phyloP scores from a whole-genome alignment of 192 early-diverging fungal genomes.

The Geranomyces variabilis region DNA sequence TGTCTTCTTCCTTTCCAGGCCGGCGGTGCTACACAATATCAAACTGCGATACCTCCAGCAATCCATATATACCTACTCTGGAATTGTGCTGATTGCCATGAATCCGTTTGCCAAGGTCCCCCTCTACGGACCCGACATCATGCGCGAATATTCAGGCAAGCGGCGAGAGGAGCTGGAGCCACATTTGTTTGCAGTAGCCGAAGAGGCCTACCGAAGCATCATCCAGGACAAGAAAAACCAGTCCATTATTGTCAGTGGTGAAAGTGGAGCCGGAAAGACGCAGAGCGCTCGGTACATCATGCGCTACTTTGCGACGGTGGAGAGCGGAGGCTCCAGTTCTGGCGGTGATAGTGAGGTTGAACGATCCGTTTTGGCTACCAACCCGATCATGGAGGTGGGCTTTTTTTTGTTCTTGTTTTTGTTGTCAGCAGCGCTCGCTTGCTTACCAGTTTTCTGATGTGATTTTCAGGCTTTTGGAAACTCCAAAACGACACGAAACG shows the following conservation, averaged over 20 bases:
- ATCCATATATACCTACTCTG: conserved; percentile 99
- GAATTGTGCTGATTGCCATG: conserved; percentile 96
- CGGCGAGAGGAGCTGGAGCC: conserved; percentile 94
- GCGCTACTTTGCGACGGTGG: conserved; percentile 88
- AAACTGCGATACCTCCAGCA: conserved; percentile 85
- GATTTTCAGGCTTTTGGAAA: conserved; percentile 98
- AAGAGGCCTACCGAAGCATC: conserved; percentile 97
- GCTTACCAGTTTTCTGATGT: too few species aligned
- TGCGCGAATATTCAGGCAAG: conserved; percentile 89
- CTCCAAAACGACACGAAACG: conserved; percentile 98
- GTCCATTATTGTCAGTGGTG: conserved; percentile 97
- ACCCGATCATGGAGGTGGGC: conserved; percentile 94
- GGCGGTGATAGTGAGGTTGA: conserved; percentile 53
- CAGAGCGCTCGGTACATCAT: conserved; percentile 96
- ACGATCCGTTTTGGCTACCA: conserved; percentile 78
- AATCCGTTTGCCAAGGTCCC: conserved; percentile 89
- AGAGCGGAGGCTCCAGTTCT: conserved; percentile 41
- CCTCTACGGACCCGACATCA: conserved; percentile 90
- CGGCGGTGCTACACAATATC: conserved; percentile 90
- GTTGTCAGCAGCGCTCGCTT: background rate
- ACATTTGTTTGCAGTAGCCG: conserved; percentile 98
- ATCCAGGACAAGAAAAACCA: conserved; percentile 92
- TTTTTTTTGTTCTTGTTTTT: too few species aligned
- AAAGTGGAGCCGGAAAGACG: conserved; percentile 94
- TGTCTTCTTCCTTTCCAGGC: conserved; percentile 25